Conservation (phyloP, 179 eudicot species). For the Beta macrorhiza region DNA sequence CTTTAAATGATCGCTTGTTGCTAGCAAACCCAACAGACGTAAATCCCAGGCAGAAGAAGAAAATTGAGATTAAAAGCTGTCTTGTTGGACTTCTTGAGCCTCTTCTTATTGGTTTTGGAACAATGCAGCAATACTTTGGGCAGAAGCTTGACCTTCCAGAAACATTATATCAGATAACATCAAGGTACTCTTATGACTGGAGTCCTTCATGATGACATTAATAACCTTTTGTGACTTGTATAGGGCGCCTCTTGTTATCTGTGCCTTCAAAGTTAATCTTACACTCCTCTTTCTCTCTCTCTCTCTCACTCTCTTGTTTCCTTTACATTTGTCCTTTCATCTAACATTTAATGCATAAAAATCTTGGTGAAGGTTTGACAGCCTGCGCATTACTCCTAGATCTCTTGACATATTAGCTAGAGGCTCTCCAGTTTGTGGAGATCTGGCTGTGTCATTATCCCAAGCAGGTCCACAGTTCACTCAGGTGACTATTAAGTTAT, state of each 20-base stretch:
- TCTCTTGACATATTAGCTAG: slow-evolving; percentile 92
- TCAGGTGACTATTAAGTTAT: slow-evolving; percentile 52
- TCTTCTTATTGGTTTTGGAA: slow-evolving; percentile 48
- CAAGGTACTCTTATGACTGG: slow-evolving; percentile 50
- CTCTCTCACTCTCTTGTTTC: neutral
- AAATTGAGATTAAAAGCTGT: slow-evolving; percentile 77
- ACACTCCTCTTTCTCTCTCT: slow-evolving; percentile 2
- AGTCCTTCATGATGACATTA: slow-evolving; percentile 12
- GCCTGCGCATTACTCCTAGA: slow-evolving; percentile 91
- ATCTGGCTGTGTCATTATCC: slow-evolving; percentile 94
- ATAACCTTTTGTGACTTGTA: neutral
- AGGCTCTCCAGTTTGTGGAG: slow-evolving; percentile 99
- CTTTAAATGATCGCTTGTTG: slow-evolving; percentile 87
- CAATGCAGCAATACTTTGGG: slow-evolving; percentile 92
- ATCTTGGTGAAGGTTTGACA: slow-evolving; percentile 74
- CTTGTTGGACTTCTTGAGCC: slow-evolving; percentile 93
- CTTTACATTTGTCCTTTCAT: neutral
- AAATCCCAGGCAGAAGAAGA: slow-evolving; percentile 89
- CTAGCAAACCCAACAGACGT: slow-evolving; percentile 82
- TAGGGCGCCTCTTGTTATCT: neutral
- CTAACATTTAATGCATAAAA: slow-evolving; percentile 26
- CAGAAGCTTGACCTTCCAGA: slow-evolving; percentile 97
- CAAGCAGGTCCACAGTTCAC: slow-evolving; percentile 99
- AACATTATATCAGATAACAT: slow-evolving; percentile 86
- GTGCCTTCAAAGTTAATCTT: slow-evolving; percentile 13